Base-by-base conservation (phyloP, 257 asterid species). In the Petrea volubilis region DNA sequence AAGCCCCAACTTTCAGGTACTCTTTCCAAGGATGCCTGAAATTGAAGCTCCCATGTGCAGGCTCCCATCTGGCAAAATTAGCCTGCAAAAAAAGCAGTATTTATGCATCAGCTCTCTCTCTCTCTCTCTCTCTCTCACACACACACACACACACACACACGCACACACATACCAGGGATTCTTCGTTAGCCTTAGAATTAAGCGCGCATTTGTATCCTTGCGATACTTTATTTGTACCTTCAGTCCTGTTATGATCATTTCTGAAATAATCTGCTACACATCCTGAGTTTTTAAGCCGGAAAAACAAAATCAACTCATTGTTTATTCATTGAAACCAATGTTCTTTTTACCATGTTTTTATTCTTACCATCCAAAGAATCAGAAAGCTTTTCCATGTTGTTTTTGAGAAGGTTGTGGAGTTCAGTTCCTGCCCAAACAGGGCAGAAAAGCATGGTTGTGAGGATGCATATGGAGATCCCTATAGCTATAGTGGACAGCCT, bases 381-480 rank as follows among this genome's bases (percentile, higher is more conserved):
- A 20, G 96, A 88, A 28, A 92, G 88, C 71, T 86, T 90, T 29
- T 78, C 84, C 79, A 86, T 72, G 85, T 92, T 90, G 64, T 38
- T 85, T 29, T 44, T 79, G 41, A 88, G 74, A 41, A 90, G 94
- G 79, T 53, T 56, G 52, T 92, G 97, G 18, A 92, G 90, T 75
- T 92, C 96, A 7, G 57, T 76, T 33, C 98, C 96, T 7, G 98
- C 98, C 98, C 98, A 92, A 0, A 86, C 92, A 3, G 98, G 96
- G 77, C 60, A 79, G 62, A 90, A 51, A 53, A 85, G 61, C 85
- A 86, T 81, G 87, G 77, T 80, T 41, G 66, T 85, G 1, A 83
- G 27, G 70, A 92, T 67, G 85, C 98, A 92, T 25, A 92, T 83
- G 70, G 90, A 79, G 28, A 91, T 77, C 65, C 97, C 98, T 25